Percentiles rank a stretch among this genome's conserved stretches.
phyloP scores from a whole-genome alignment of 768 basidiomycete genomes.

The Termitomyces sp. region DNA sequence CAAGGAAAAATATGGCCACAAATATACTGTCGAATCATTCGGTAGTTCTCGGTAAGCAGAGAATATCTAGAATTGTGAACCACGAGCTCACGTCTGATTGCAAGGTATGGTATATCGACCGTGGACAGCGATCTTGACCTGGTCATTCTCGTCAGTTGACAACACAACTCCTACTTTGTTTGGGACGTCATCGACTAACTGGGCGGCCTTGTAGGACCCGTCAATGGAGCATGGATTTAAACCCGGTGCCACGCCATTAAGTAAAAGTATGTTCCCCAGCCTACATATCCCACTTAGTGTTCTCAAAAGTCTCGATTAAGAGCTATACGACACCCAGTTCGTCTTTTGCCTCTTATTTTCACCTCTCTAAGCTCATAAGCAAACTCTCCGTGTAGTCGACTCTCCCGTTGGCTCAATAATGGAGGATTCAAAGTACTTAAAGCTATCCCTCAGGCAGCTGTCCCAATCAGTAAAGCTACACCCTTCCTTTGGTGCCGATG shows the following conservation, averaged over 20 bases:
- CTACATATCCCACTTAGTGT: background rate
- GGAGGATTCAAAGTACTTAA: conserved; percentile 33
- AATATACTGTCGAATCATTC: conserved; percentile 39
- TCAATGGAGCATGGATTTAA: conserved; percentile 17
- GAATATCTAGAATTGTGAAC: too few species aligned
- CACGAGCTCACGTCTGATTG: background rate
- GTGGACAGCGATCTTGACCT: conserved; percentile 49
- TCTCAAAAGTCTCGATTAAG: conserved; percentile 13
- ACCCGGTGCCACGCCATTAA: conserved; percentile 4
- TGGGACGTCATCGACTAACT: background rate
- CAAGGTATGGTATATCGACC: conserved; percentile 42
- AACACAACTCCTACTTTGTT: background rate
- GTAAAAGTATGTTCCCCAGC: conserved; percentile 8
- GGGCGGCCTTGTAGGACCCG: conserved; percentile 24
- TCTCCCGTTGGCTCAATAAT: conserved; percentile 27
- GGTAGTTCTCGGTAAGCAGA: conserved; percentile 41
- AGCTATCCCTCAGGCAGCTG: conserved; percentile 32
- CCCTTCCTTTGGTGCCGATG: background rate
- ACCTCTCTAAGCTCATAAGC: background rate
- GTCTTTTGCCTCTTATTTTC: background rate
- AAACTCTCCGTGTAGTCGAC: conserved; percentile 20
- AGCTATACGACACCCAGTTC: conserved; percentile 26
- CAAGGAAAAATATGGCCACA: conserved; percentile 26
- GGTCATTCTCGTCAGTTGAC: conserved; percentile 43
- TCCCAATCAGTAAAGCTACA: conserved; percentile 39